These are phyloP conservation scores for Pichia sp. DNA, from an alignment of 1,139 yeast genomes.

Conservation along the genomic window DNA sequence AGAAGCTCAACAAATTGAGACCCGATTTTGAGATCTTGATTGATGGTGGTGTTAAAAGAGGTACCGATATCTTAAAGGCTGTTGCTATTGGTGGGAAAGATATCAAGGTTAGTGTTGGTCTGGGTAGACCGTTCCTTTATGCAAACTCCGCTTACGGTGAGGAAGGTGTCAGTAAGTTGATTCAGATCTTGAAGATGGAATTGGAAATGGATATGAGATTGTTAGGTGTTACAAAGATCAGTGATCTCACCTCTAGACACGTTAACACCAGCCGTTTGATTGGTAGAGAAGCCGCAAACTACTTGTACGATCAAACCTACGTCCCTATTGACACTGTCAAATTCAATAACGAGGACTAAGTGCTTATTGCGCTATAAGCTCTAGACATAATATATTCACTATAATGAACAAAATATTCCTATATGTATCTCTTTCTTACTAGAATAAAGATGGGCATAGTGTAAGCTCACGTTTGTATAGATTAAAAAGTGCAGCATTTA, in stretches of 20 bases:
- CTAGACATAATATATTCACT: too few species aligned
- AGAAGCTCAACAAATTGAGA: conserved; percentile 36
- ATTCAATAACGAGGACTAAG: conserved; percentile 26
- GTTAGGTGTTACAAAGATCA: conserved; percentile 64
- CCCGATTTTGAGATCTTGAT: conserved; percentile 55
- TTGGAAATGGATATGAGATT: conserved; percentile 83
- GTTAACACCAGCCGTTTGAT: conserved; percentile 39
- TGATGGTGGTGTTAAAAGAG: conserved; percentile 75
- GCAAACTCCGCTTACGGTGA: conserved; percentile 75
- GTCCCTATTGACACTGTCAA: conserved; percentile 30
- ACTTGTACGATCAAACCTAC: conserved; percentile 38
- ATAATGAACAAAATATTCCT: too few species aligned
- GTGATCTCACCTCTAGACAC: conserved; percentile 50
- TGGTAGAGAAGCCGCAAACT: conserved; percentile 41
- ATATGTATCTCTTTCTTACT: neutral
- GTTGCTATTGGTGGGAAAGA: conserved; percentile 71
- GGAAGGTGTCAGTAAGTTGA: conserved; percentile 71
- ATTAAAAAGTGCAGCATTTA: too few species aligned
- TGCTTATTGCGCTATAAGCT: too few species aligned
- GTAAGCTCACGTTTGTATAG: too few species aligned
- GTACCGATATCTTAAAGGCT: conserved; percentile 66
- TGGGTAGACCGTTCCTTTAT: conserved; percentile 70
- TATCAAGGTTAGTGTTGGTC: conserved; percentile 75
- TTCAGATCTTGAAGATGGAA: conserved; percentile 74
- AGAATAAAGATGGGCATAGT: too few species aligned